Conservation (phyloP, 2,329 filamentous ascomycete genomes). For the Talaromyces amestolkiae region DNA sequence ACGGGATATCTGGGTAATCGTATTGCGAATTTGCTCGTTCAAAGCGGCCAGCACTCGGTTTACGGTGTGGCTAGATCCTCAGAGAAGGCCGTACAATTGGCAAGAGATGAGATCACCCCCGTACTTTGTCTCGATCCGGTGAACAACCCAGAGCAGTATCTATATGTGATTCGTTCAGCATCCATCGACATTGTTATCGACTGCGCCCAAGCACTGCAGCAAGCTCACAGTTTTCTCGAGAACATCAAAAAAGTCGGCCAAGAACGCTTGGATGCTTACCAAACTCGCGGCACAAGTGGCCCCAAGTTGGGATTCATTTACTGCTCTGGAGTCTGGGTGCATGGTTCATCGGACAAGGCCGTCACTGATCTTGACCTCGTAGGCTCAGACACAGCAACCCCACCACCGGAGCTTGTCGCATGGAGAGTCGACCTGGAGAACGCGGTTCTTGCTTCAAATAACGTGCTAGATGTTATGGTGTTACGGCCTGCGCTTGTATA, state of each 20-base stretch:
- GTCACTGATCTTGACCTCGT: conserved; percentile 34
- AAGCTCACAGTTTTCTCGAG: conserved; percentile 26
- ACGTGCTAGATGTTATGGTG: conserved; percentile 36
- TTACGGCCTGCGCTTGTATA: conserved; percentile 37
- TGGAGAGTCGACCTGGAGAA: conserved; percentile 36
- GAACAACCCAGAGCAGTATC: conserved; percentile 22
- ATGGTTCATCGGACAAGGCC: conserved; percentile 30
- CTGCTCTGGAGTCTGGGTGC: conserved; percentile 39
- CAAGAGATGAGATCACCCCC: conserved; percentile 34
- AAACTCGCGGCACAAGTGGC: conserved; percentile 22
- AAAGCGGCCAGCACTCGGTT: conserved; percentile 32
- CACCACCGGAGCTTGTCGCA: conserved; percentile 27
- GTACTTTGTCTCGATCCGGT: conserved; percentile 27
- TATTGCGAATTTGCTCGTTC: conserved; percentile 26
- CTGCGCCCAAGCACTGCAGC: conserved; percentile 26
- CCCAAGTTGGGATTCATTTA: conserved; percentile 42
- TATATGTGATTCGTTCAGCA: conserved; percentile 23
- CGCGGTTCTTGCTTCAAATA: conserved; percentile 29
- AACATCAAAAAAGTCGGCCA: conserved; percentile 15
- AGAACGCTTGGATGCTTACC: conserved; percentile 24
- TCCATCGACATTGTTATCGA: conserved; percentile 40
- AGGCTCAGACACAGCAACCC: conserved; percentile 22
- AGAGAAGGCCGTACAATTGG: conserved; percentile 32
- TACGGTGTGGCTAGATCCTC: conserved; percentile 36
- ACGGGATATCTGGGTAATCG: conserved; percentile 34